Conservation (phyloP, 2,329 filamentous ascomycete genomes). For the Claviceps arundinis region DNA sequence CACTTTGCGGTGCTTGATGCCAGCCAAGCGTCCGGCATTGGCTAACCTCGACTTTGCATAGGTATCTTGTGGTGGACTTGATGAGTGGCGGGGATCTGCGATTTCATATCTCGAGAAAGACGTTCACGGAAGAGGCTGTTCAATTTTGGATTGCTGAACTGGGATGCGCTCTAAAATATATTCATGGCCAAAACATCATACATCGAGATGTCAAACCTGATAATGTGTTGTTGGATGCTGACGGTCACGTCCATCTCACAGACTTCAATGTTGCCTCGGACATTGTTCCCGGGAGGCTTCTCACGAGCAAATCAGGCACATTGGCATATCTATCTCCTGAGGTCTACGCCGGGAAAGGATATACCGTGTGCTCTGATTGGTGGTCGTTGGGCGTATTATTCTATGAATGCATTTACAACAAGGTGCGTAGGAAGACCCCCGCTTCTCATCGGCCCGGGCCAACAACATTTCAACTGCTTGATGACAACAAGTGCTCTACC, state of each 20-base stretch:
- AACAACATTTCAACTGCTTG: no score
- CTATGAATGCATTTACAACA: conserved; percentile 99
- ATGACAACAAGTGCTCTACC: no score
- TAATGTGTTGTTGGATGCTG: conserved; percentile 75
- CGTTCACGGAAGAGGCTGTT: conserved; percentile 93
- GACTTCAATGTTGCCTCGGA: conserved; percentile 99
- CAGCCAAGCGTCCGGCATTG: background rate
- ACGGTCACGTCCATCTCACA: conserved; percentile 91
- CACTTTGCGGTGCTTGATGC: background rate
- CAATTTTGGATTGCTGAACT: conserved; percentile 95
- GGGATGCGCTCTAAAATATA: conserved; percentile 78
- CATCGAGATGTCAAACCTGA: conserved; percentile 88
- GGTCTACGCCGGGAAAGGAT: conserved; percentile 83
- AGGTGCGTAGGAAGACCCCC: conserved; percentile 40
- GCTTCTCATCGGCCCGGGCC: no score
- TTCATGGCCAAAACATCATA: conserved; percentile 76
- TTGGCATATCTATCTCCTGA: conserved; percentile 92
- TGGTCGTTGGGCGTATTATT: conserved; percentile 98
- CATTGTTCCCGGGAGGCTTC: conserved; percentile 63
- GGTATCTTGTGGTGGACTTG: conserved; percentile 95
- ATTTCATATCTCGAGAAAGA: conserved; percentile 96
- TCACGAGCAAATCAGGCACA: conserved; percentile 94
- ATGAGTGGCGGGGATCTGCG: conserved; percentile 96
- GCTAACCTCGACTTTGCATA: conserved; percentile 16
- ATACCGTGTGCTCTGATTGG: conserved; percentile 87